Evolutionary conservation across 495 filamentous ascomycete genomes (phyloP), one percentile per base, ranked within the genome.

Genomic region (Pyrenula massariospora): DNA sequence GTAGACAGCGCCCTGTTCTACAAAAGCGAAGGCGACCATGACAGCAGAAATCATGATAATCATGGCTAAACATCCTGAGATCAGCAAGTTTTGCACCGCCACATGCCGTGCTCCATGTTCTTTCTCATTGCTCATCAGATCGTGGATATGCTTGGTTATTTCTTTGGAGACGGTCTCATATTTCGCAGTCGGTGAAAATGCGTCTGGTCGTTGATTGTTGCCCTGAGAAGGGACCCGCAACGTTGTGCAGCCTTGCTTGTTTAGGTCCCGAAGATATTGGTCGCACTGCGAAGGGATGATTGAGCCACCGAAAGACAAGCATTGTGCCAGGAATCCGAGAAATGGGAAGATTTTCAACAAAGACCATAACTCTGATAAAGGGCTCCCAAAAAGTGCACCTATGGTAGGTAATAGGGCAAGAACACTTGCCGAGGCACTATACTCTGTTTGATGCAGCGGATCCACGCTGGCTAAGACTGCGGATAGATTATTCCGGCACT

Each of bases 341-440:
- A 60, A 56, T 5, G 59, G 59, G 1, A 61, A 11, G n/a, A 61
- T 20, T 15, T 50, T 55, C 58, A 50, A 10, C 15, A 61, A 47
- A 3, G 20, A 22, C 59, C 59, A 61, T 24, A 59, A 55, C 53
- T 61, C 59, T 0, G 21, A 55, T 19, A 57, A 55, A 21, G 59
- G 58, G 3, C 57, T 48, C 10, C 59, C 59, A 11, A 61, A 31
- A 2, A 61, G 24, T 15, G 59, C 59, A 50, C 59, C 59, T 10
- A 59, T 59, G 1, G 59, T 61, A 10, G 59, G 59, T 3, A 61
- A 50, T 5, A 61, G 52, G 24, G 25, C 53, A n/a, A 61, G 23
- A n/a, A 59, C 57, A 24, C 25, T 23, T 5, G 59, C 59, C 15
- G 59, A 31, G 10, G 20, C 57, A n/a, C 10, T 48, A 47, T 61